Percentiles rank a stretch among this genome's conserved stretches.
phyloP scores from a whole-genome alignment of 2,329 filamentous ascomycete genomes.

The Aureobasidium sp. region DNA sequence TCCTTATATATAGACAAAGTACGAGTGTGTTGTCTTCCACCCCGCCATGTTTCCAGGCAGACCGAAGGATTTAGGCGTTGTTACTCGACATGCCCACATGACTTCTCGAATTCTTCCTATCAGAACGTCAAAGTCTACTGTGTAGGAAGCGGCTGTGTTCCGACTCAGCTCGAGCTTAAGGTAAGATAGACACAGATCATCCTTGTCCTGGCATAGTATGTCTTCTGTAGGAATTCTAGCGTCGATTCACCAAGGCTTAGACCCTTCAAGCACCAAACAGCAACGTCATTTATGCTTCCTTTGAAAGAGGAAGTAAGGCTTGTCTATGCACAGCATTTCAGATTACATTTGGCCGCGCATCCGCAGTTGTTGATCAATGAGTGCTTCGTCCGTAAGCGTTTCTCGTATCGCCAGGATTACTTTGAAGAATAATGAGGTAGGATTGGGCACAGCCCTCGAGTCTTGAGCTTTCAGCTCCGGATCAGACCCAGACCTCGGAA shows the following conservation, averaged over 20 bases:
- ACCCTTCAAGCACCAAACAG: background rate
- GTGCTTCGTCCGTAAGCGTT: too few relatives aligned
- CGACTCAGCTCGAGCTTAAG: background rate
- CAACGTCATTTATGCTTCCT: background rate
- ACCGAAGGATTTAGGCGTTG: background rate
- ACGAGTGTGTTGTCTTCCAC: background rate
- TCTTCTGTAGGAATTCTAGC: constrained; percentile 17
- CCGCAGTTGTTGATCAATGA: too few relatives aligned
- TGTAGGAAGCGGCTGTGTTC: constrained; percentile 4
- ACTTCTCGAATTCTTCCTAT: background rate
- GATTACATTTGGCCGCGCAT: too few relatives aligned
- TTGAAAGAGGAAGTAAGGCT: background rate
- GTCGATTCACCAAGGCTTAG: constrained; percentile 10
- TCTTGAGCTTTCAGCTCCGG: too few relatives aligned
- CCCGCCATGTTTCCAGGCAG: background rate
- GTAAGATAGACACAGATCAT: background rate
- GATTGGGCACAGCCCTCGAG: too few relatives aligned
- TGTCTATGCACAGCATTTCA: too few relatives aligned
- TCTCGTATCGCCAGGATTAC: too few relatives aligned
- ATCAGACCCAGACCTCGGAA: too few relatives aligned
- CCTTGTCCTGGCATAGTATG: background rate
- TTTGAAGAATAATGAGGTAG: too few relatives aligned
- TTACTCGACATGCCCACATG: too few relatives aligned
- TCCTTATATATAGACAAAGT: background rate
- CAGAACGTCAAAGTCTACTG: background rate